These are phyloP conservation scores for Phylloporus sp. DNA, from an alignment of 768 basidiomycete genomes.

Conservation along the genomic window DNA sequence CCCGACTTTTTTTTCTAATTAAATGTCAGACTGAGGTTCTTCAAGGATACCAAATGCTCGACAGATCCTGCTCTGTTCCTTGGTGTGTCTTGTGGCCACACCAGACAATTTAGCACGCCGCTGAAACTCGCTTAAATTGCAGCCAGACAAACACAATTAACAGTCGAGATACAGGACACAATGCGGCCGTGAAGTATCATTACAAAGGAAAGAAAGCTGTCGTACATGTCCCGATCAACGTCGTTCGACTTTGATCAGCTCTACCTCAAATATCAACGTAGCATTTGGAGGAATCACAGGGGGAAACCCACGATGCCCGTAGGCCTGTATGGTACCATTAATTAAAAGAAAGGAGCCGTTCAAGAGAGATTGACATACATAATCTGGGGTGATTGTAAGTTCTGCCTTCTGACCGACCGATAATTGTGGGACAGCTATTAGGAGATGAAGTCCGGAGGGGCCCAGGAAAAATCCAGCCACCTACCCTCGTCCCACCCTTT, in stretches of 20 bases:
- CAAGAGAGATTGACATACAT: conserved; percentile 42
- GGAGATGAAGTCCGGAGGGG: background rate
- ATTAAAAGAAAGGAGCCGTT: background rate
- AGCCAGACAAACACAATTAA: conserved; percentile 16
- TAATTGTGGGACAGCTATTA: conserved; percentile 67
- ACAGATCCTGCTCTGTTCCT: background rate
- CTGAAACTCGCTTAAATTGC: conserved; percentile 1
- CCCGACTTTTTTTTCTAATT: too few relatives aligned
- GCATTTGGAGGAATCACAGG: conserved; percentile 77
- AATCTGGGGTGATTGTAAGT: conserved; percentile 70
- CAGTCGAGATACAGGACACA: conserved; percentile 25
- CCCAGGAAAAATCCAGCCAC: conserved; percentile 12
- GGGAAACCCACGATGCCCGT: conserved; percentile 71
- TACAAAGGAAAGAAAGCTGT: conserved; percentile 7
- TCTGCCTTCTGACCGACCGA: conserved; percentile 72
- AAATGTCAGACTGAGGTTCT: background rate
- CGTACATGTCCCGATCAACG: conserved; percentile 18
- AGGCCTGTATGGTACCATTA: conserved; percentile 48
- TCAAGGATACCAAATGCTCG: background rate
- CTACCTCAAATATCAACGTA: conserved; percentile 78
- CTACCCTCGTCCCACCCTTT: conserved; percentile 88
- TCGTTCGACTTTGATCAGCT: conserved; percentile 66
- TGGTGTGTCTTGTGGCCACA: background rate
- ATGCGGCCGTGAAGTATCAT: conserved; percentile 15
- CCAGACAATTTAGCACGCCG: background rate